Evolutionary conservation across 805 yeast genomes (phyloP), one percentile per base, ranked within the genome.

Genomic region (Candida succiphila): DNA sequence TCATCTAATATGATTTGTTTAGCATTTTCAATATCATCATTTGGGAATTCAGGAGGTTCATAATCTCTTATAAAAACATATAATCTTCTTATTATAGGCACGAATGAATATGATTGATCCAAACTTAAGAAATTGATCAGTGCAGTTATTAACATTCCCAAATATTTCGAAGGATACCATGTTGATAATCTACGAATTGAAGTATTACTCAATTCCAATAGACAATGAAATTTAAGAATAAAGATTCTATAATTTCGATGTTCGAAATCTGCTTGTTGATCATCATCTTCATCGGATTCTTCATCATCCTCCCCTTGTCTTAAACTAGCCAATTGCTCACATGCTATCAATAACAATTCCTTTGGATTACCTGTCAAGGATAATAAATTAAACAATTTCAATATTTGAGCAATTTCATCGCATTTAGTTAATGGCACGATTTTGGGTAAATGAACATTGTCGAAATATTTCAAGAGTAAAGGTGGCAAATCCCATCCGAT

Each of bases 401-500:
- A 49, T 7, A 68, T 46, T 3, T 43, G 17, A 5, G 40, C 42
- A 39, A 47, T 51, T 53, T 37, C 65, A 51, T 32, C 69, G 66
- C n/a, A 65, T 52, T 19, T 48, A 37, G 29, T 72, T 49, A 38
- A 68, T 32, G 19, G 42, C 46, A 3, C 39, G 19, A 30, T 57
- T 46, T 31, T 39, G n/a, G n/a, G n/a, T 49, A 58, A 39, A 60
- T 75, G 45, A 12, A 55, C 56, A 7, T 48, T 34, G 9, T 60
- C 60, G n/a, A 79, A 50, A 50, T 67, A 82, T 8, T 64, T 63
- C 29, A 85, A 46, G 6, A 88, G 43, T 32, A 83, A 56, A 22
- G 67, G 68, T 1, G 95, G 95, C n/a, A 88, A 50, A 53, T 88
- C 96, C 96, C 96, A 88, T 2, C 94, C 95, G 39, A 87, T 74